These are phyloP conservation scores for Coemansia sp. DNA, from an alignment of 192 early-diverging fungal genomes.

Conservation along the genomic window DNA sequence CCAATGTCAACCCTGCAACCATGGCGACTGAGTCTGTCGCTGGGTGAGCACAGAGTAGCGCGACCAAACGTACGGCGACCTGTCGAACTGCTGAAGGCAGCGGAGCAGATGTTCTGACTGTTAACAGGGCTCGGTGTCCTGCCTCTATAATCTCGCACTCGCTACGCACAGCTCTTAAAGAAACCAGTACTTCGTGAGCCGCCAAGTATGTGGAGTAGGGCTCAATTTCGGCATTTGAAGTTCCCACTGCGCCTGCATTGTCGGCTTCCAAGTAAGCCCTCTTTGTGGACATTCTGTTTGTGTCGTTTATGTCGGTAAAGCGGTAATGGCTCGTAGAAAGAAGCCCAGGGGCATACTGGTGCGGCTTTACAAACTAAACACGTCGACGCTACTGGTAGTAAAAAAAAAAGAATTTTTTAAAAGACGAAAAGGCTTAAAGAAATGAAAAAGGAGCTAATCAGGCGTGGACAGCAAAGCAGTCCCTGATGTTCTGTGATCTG, in stretches of 20 bases:
- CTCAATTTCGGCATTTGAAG: slow-evolving; percentile 3
- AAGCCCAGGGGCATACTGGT: not conserved
- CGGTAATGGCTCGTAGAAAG: not conserved
- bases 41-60: slow-evolving; percentile 43
- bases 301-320: not conserved
- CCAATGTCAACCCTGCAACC: slow-evolving; percentile 12
- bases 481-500: not conserved
- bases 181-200: slow-evolving; percentile 31
- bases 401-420: not conserved
- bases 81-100: slow-evolving; percentile 35
- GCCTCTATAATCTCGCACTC: slow-evolving; percentile 14
- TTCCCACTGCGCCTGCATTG: not conserved
- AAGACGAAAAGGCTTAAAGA: not conserved
- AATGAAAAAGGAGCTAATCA: not conserved
- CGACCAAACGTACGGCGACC: slow-evolving; percentile 33
- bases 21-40: slow-evolving; percentile 15
- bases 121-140: slow-evolving; percentile 22
- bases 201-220: slow-evolving; percentile 45
- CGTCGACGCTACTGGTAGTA: not conserved
- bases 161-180: slow-evolving; percentile 12
- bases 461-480: not conserved
- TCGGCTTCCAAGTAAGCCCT: slow-evolving; percentile 20
- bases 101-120: slow-evolving; percentile 8
- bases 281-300: slow-evolving; percentile 22
- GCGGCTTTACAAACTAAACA: not conserved